Evolutionary conservation across 495 filamentous ascomycete species (phyloP).

Genomic region (Podospora appendiculata): DNA sequence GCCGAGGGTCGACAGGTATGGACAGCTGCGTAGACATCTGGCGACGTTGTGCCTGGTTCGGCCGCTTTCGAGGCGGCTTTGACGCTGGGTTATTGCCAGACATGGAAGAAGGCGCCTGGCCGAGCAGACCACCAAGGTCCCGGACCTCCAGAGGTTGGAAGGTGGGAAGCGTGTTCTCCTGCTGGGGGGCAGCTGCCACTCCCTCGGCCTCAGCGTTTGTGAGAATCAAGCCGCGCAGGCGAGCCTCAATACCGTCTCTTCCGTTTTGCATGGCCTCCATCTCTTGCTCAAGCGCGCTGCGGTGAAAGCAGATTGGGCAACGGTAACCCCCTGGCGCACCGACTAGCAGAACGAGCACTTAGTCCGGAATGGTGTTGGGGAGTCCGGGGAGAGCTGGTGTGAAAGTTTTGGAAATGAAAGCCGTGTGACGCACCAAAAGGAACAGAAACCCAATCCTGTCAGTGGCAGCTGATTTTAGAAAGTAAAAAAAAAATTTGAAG

Average conservation of each 20-base stretch:
- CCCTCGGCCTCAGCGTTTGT: slow-evolving; percentile 13
- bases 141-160: neutral
- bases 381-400: too few species aligned
- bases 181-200: neutral
- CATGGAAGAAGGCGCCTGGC: neutral
- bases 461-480: too few species aligned
- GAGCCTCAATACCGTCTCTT: slow-evolving; percentile 29
- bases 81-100: neutral
- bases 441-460: too few species aligned
- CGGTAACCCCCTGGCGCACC: too few species aligned
- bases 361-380: too few species aligned
- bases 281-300: too few species aligned
- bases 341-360: too few species aligned
- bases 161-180: neutral
- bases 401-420: too few species aligned
- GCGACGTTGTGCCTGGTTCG: slow-evolving; percentile 48
- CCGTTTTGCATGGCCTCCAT: slow-evolving; percentile 18
- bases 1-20: slow-evolving; percentile 40
- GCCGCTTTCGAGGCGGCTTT: slow-evolving; percentile 33
- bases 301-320: too few species aligned
- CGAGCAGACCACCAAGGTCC: neutral
- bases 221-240: slow-evolving; percentile 35
- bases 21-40: slow-evolving; percentile 45
- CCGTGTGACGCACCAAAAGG: too few species aligned
- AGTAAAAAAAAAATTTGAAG: too few species aligned